Evolutionary conservation across 805 yeast species (phyloP), one percentile per base, ranked within the genome.

Genomic region (Pichia californica): DNA sequence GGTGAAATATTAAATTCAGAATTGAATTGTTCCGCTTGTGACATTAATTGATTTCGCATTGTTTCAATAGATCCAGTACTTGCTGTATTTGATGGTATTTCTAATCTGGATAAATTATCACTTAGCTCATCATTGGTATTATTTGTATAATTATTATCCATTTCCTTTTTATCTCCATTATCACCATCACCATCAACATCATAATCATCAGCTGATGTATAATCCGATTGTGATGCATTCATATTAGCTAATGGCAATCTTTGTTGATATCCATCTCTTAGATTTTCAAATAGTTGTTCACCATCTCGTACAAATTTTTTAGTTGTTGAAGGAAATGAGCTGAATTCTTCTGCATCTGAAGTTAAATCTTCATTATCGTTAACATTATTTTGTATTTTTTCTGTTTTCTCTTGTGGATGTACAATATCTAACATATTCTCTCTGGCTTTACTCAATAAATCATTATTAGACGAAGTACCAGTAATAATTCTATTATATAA

Each of bases 341-440:
- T 50, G 10, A 56, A 44, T 19, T 56, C 59, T 18, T 56, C 62
- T 1, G 59, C 60, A 39, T 59, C 60, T 1, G 63, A 58, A 3
- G 63, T 59, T 34, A 52, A 46, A 15, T 56, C 59, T 16, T 54
- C 57, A 11, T 11, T 10, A 13, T 23, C 23, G 5, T 3, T 19
- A 18, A 28, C 23, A 18, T 39, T 27, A 10, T 29, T 35, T 2
- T 36, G 33, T 8, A 28, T 29, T 23, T 29, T 23, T 8, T 29
- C 21, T 29, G 19, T 13, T 20, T 29, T 16, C 10, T 27, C 27
- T 5, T 28, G 26, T 28, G 9, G 40, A 5, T 10, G 7, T 14
- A 25, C 33, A 11, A 25, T 38, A 11, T 38, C 21, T 4, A n/a
- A n/a, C 15, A 14, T 7, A 10, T 7, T 20, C 8, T 19, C 15